These are phyloP conservation scores for Colletotrichum zoysiae DNA, from an alignment of 2,329 filamentous ascomycete genomes.

Conservation along the genomic window DNA sequence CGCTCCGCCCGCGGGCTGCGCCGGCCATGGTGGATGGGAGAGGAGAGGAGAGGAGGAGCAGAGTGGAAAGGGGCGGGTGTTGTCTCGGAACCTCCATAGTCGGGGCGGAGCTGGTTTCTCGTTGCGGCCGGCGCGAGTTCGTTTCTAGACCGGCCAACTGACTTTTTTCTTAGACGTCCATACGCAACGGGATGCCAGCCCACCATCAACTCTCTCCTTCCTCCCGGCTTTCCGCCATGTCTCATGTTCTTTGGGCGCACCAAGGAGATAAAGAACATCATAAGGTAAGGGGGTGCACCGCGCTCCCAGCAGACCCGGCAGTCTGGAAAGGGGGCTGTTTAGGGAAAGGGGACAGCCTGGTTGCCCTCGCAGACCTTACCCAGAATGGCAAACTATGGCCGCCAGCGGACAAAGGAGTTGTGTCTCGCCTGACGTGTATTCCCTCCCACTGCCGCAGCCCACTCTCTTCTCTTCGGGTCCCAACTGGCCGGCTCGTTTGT, in stretches of 20 bases:
- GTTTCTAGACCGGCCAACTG: conserved; percentile 18
- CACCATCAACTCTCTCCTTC: neutral
- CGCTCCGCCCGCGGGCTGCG: conserved; percentile 19
- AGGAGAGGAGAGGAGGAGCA: neutral
- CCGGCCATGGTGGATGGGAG: conserved; percentile 6
- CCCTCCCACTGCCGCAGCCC: conserved; percentile 15
- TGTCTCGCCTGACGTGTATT: conserved; percentile 38
- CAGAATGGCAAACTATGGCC: conserved; percentile 18
- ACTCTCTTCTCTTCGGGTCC: conserved; percentile 13
- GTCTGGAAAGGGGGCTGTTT: conserved; percentile 23
- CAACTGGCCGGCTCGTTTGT: conserved; percentile 29
- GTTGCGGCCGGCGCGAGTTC: conserved; percentile 30
- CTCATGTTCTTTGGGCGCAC: conserved; percentile 23
- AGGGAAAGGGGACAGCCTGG: neutral
- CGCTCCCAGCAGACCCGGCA: conserved; percentile 21
- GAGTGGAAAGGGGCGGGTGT: neutral
- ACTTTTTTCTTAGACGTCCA: conserved; percentile 3
- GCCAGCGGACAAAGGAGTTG: conserved; percentile 33
- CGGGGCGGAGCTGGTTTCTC: conserved; percentile 32
- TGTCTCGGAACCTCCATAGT: conserved; percentile 40
- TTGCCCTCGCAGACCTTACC: conserved; percentile 13
- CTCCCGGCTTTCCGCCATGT: conserved; percentile 34
- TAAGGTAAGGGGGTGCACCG: neutral
- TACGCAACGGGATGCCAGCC: conserved; percentile 25
- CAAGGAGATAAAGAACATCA: conserved; percentile 23